These are phyloP conservation scores for Chlorella vulgaris DNA, from an alignment of 139 green algal species.

Conservation along the genomic window DNA sequence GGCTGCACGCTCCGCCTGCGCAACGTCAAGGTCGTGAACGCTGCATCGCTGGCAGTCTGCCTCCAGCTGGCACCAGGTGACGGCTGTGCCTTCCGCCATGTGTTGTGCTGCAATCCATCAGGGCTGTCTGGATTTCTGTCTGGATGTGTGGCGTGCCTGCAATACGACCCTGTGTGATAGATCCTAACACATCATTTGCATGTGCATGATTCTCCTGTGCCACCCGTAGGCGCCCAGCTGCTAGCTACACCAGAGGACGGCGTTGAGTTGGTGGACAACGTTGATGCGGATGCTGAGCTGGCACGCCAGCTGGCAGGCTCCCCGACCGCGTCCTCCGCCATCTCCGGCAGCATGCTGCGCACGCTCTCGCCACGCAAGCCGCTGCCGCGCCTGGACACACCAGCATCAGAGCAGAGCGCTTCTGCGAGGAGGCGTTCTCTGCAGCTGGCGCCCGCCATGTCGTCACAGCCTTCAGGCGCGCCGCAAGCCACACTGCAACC, in stretches of 20 bases:
- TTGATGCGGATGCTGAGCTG: slow-evolving; percentile 22
- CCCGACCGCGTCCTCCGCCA: background rate
- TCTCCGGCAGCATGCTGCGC: background rate
- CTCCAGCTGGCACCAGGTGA: slow-evolving; percentile 71
- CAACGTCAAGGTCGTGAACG: slow-evolving; percentile 82
- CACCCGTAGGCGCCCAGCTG: slow-evolving; percentile 41
- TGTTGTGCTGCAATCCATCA: background rate
- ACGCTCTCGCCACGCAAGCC: background rate
- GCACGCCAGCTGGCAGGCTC: background rate
- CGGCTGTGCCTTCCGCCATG: background rate
- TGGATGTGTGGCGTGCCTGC: too few relatives aligned
- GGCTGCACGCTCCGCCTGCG: slow-evolving; percentile 74
- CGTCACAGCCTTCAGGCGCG: background rate
- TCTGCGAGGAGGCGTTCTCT: background rate
- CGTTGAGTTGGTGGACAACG: slow-evolving; percentile 33
- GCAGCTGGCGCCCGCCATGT: too few relatives aligned
- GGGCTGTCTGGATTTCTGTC: too few relatives aligned
- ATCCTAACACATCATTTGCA: too few relatives aligned
- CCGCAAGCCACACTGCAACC: slow-evolving; percentile 27
- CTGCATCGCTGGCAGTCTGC: slow-evolving; percentile 63
- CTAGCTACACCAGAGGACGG: slow-evolving; percentile 42
- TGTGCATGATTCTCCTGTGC: too few relatives aligned
- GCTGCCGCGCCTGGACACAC: background rate
- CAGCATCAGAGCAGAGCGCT: too few relatives aligned
- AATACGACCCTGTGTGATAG: too few relatives aligned